Percentiles rank a stretch among this genome's conserved stretches.
Evolutionary conservation across 345 rosid species (phyloP).

Genomic region (Sonneratia alba): DNA sequence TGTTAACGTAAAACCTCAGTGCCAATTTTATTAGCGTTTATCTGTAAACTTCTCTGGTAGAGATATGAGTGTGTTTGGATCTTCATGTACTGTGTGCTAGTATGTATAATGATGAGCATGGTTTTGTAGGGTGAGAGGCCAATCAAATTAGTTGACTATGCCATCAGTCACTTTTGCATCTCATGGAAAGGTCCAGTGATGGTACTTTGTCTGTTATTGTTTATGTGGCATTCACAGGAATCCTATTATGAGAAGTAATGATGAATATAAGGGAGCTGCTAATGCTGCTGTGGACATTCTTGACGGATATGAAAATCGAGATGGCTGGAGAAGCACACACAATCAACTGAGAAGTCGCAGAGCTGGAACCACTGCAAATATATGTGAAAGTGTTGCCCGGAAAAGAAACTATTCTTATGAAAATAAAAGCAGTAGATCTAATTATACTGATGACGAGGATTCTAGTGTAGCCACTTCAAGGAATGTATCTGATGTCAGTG

Average conservation of each 20-base stretch:
- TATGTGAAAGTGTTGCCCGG: conserved; percentile 14
- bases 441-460: conserved; percentile 6
- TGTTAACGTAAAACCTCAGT: background rate
- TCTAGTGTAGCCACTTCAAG: conserved; percentile 18
- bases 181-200: background rate
- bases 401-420: conserved; percentile 17
- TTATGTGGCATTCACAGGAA: conserved; percentile 9
- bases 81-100: background rate
- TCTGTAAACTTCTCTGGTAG: background rate
- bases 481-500: conserved; percentile 14
- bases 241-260: conserved; percentile 3
- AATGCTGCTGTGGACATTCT: conserved; percentile 5
- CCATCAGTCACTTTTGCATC: background rate
- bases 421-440: conserved; percentile 12
- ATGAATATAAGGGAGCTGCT: background rate
- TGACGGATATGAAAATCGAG: conserved; percentile 15
- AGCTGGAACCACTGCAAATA: conserved; percentile 17
- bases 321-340: conserved; percentile 51
- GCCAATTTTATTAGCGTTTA: background rate
- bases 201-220: background rate
- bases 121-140: background rate
- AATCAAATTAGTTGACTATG: background rate
- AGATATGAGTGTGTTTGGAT: background rate
- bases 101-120: background rate
- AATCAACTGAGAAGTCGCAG: conserved; percentile 11